Conservation (phyloP, 768 basidiomycete genomes). For the Phaeotremella skinneri region DNA sequence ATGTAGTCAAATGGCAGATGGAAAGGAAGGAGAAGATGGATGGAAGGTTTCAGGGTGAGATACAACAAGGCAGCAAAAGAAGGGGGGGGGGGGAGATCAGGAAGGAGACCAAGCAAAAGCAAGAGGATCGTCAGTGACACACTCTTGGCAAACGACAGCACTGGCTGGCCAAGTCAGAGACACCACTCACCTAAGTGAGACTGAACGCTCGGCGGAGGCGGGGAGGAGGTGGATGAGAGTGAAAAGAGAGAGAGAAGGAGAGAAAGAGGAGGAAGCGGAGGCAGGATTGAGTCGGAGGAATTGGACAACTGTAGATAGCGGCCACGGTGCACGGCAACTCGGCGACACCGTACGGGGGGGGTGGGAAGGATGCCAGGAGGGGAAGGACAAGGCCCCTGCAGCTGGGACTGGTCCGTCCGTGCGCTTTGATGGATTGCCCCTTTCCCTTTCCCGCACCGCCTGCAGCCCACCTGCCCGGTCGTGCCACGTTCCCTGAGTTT, state of each 20-base stretch:
- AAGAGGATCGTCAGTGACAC: background rate
- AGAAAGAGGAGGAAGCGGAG: background rate
- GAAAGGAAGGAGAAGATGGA: conserved; percentile 12
- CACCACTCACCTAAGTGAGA: background rate
- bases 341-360: no score
- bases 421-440: no score
- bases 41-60: conserved; percentile 5
- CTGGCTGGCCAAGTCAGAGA: background rate
- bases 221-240: background rate
- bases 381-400: no score
- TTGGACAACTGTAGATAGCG: no score
- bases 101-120: background rate
- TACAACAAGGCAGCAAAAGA: background rate
- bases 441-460: no score
- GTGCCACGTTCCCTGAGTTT: no score
- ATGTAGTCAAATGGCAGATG: conserved; percentile 1
- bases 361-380: no score
- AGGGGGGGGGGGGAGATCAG: background rate
- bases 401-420: no score
- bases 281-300: background rate
- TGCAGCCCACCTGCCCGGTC: no score
- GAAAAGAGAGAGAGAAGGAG: conserved; percentile 1
- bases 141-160: background rate
- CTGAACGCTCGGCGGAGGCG: background rate
- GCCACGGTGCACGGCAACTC: no score